Conservation (phyloP, 2,329 filamentous ascomycete genomes). For the Orbilia oligospora region DNA sequence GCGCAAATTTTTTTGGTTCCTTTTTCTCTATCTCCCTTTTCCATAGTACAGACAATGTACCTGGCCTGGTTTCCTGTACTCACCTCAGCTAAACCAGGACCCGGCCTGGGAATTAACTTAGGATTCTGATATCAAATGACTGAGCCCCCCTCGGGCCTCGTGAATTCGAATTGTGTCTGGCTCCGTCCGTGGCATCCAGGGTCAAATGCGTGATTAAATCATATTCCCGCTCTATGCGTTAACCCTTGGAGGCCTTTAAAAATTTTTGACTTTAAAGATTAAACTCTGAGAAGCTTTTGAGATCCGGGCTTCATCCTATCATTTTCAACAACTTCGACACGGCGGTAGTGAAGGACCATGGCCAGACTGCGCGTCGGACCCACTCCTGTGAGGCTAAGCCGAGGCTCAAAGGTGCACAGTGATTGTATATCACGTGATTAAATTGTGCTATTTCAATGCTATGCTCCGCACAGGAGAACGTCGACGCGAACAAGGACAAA, state of each 20-base stretch:
- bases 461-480: too few relatives aligned
- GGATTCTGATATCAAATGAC: constrained; percentile 32
- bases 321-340: constrained; percentile 11
- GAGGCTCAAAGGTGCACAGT: neutral
- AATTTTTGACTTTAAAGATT: neutral
- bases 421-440: neutral
- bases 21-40: neutral
- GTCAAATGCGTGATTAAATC: constrained; percentile 31
- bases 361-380: neutral
- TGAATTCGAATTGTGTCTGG: neutral
- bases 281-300: neutral
- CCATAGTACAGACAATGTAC: constrained; percentile 14
- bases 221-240: constrained; percentile 17
- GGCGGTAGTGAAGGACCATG: neutral
- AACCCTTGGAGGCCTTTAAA: neutral
- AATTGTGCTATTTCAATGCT: neutral
- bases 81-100: constrained; percentile 9
- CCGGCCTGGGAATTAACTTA: constrained; percentile 11
- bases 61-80: constrained; percentile 9
- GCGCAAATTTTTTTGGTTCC: constrained; percentile 16
- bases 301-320: neutral
- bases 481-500: too few relatives aligned
- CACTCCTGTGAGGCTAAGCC: neutral
- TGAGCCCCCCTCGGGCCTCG: constrained; percentile 1
- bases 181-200: constrained; percentile 21